Base-by-base conservation (phyloP, 768 basidiomycete genomes). In the Trametes gibbosa region DNA sequence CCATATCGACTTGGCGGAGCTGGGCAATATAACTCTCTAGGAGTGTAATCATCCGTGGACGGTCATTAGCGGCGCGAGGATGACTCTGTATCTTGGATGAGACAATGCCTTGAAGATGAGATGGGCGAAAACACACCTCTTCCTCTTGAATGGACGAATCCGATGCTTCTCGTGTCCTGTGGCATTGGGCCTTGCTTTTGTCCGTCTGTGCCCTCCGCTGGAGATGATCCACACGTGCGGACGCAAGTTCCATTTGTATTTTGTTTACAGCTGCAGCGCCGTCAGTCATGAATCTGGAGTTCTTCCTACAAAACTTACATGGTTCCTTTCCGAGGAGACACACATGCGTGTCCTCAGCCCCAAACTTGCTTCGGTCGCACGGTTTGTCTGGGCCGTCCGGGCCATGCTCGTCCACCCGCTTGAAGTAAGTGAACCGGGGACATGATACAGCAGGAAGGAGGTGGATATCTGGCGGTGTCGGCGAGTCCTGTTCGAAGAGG, bases 341-440 rank as follows among this genome's bases (percentile, higher is more conserved):
- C 0, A 79, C 77, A 69, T 98, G 95, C 2, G 92, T 87, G 42
- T 83, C 74, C 71, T 98, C 95, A 32, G 80, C 75, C 1, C 95
- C 95, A 68, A 98, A 98, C 72, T 95, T 96, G 66, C 81, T 87
- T 37, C 72, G 73, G 58, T 79, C 78, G 3, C 72, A 69, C 27
- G 77, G 74, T 40, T 74, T 75, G 12, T 73, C 72, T 13, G 75
- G 66, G n/a, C 73, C 66, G 14, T 76, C 74, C 4, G 78, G 74
- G 54, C 82, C 80, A 17, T 59, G 35, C 8, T 68, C 65, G 16
- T 61, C 58, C 2, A 63, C 49, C 40, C 81, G 81, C 68, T 85
- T 90, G 69, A 89, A 90, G 74, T 90, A 95, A 8, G 84, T 86
- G 68, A 97, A 86, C 25, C 86, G 84, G 19, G 95, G 94, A 66